Percentiles rank a stretch among this genome's conserved stretches.
Evolutionary conservation across 176 grass and related monocot species (phyloP).

Genomic region (Themeda triandra): DNA sequence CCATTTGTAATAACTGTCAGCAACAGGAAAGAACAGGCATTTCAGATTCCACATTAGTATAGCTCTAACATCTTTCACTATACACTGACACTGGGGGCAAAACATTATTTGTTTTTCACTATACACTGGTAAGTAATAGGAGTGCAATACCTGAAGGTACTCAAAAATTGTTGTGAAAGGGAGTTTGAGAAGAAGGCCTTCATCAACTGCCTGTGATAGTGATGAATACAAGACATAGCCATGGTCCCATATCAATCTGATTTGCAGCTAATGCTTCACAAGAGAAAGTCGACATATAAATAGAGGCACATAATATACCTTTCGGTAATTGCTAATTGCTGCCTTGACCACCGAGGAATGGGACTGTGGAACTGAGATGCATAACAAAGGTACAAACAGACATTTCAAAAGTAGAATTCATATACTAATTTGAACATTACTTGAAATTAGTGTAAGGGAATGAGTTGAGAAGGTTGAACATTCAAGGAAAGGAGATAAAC

Average conservation of each 20-base stretch:
- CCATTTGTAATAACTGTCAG: slow-evolving; percentile 72
- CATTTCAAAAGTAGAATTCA: slow-evolving; percentile 1
- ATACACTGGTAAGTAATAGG: neutral
- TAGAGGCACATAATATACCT: slow-evolving; percentile 34
- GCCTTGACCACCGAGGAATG: slow-evolving; percentile 58
- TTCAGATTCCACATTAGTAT: neutral
- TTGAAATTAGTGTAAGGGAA: neutral
- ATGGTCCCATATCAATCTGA: slow-evolving; percentile 4
- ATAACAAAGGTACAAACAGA: slow-evolving; percentile 8
- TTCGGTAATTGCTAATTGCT: slow-evolving; percentile 60
- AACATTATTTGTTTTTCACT: neutral
- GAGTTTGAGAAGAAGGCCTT: slow-evolving; percentile 77
- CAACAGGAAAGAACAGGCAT: slow-evolving; percentile 47
- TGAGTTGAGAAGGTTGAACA: neutral
- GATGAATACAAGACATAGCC: slow-evolving; percentile 11
- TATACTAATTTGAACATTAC: neutral
- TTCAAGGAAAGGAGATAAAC: neutral
- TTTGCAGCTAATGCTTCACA: neutral
- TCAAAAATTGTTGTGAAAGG: slow-evolving; percentile 96
- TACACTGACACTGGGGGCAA: neutral
- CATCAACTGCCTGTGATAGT: slow-evolving; percentile 66
- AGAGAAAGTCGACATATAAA: neutral
- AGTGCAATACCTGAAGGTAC: slow-evolving; percentile 78
- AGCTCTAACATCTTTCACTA: neutral
- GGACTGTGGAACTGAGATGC: slow-evolving; percentile 62